phyloP scores from a whole-genome alignment of 2,329 filamentous ascomycete species.

The Monilinia fructigena region DNA sequence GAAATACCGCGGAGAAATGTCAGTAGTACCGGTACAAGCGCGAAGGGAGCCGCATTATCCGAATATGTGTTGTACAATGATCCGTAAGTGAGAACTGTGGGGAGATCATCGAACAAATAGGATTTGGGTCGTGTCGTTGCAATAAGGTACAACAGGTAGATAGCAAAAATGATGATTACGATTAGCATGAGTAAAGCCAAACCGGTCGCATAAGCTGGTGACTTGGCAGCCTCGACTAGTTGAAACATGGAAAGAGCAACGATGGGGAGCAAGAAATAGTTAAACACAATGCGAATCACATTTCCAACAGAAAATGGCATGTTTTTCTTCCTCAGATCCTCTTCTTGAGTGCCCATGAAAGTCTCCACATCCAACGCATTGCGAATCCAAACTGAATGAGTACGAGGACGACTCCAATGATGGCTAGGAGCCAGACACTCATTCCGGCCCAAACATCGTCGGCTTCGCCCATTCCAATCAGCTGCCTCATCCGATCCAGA shows the following conservation, averaged over 20 bases:
- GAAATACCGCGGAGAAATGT: slow-evolving; percentile 85
- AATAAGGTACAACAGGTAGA: slow-evolving; percentile 80
- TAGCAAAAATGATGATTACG: slow-evolving; percentile 68
- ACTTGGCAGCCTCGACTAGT: slow-evolving; percentile 69
- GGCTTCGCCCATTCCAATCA: slow-evolving; percentile 73
- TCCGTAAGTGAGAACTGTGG: slow-evolving; percentile 85
- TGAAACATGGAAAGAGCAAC: slow-evolving; percentile 89
- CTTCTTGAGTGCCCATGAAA: slow-evolving; percentile 70
- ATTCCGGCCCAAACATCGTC: slow-evolving; percentile 91
- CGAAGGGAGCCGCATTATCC: slow-evolving; percentile 87
- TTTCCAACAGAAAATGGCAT: slow-evolving; percentile 81
- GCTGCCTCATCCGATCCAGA: slow-evolving; percentile 73
- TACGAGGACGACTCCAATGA: slow-evolving; percentile 65
- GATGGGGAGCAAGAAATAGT: slow-evolving; percentile 86
- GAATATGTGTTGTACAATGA: slow-evolving; percentile 97
- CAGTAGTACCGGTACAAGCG: slow-evolving; percentile 79
- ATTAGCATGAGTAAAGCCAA: slow-evolving; percentile 74
- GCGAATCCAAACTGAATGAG: slow-evolving; percentile 76
- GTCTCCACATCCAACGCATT: slow-evolving; percentile 72
- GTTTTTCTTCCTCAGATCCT: slow-evolving; percentile 89
- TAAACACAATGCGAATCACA: slow-evolving; percentile 82
- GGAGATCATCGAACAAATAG: slow-evolving; percentile 88
- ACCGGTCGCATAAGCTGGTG: slow-evolving; percentile 68
- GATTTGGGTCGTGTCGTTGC: slow-evolving; percentile 77
- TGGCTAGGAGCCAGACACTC: slow-evolving; percentile 83